phyloP scores from a whole-genome alignment of 2,329 filamentous ascomycete genomes.

The Alternaria infectoria region DNA sequence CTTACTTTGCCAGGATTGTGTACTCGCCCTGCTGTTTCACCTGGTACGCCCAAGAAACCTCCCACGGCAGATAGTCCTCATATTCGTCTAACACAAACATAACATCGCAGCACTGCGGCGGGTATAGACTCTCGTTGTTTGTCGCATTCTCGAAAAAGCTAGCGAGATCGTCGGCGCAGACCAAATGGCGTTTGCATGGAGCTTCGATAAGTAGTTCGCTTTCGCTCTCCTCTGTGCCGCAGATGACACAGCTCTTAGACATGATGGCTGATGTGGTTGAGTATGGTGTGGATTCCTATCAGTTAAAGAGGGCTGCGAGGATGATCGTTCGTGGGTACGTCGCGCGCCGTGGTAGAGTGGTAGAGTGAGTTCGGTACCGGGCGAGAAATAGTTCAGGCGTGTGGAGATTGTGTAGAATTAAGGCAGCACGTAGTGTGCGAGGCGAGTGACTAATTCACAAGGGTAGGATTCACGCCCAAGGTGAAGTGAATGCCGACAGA shows the following conservation, averaged over 20 bases:
- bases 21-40: conserved; percentile 40
- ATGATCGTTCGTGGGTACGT: not conserved
- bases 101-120: conserved; percentile 36
- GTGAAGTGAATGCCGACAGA: not conserved
- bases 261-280: not conserved
- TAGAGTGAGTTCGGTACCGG: not conserved
- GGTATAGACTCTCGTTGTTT: conserved; percentile 35
- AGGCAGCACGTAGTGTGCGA: not conserved
- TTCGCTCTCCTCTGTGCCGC: conserved; percentile 26
- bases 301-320: not conserved
- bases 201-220: conserved; percentile 23
- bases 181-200: conserved; percentile 31
- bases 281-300: not conserved
- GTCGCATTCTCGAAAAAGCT: conserved; percentile 34
- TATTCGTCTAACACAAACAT: conserved; percentile 32
- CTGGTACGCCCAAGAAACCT: conserved; percentile 27
- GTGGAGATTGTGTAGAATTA: not conserved
- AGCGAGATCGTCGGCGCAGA: conserved; percentile 31
- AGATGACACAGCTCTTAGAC: conserved; percentile 30
- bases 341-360: not conserved
- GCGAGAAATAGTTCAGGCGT: not conserved
- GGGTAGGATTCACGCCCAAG: not conserved
- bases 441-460: not conserved
- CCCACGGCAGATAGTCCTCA: conserved; percentile 25
- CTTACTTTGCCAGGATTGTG: conserved; percentile 34